phyloP scores from a whole-genome alignment of 202 grass and related monocot species.

The Cymbopogon flexuosus region DNA sequence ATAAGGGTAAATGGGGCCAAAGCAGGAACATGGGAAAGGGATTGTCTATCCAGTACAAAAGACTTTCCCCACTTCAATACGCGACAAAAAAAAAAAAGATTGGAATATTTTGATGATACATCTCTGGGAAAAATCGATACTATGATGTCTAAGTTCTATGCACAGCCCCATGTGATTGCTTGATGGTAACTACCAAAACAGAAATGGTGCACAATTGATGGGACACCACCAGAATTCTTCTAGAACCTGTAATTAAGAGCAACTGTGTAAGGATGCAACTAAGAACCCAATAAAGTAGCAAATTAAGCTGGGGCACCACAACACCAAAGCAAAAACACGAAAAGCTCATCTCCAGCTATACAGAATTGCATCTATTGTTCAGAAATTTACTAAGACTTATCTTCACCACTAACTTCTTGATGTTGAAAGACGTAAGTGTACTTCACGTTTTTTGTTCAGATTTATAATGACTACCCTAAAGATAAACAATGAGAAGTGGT shows the following conservation, averaged over 20 bases:
- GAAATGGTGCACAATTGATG: slow-evolving; percentile 1
- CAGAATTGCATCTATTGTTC: neutral
- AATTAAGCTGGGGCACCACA: neutral
- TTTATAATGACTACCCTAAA: neutral
- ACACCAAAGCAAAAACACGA: neutral
- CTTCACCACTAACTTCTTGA: neutral
- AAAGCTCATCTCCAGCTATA: neutral
- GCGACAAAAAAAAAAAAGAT: neutral
- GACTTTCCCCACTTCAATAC: neutral
- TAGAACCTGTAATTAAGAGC: slow-evolving; percentile 20
- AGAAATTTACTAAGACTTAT: neutral
- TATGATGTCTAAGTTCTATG: slow-evolving; percentile 3
- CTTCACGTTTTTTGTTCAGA: neutral
- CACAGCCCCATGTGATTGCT: neutral
- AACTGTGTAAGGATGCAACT: neutral
- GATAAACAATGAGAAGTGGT: neutral
- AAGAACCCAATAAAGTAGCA: neutral
- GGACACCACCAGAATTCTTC: neutral
- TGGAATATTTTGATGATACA: neutral
- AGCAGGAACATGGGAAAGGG: neutral
- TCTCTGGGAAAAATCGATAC: neutral
- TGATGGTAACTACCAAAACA: neutral
- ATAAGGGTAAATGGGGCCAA: neutral
- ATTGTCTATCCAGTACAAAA: neutral
- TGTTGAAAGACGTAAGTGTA: neutral